Percentiles rank a stretch among this genome's conserved stretches.
Evolutionary conservation across 495 filamentous ascomycete species (phyloP).

Genomic region (Penicillium steckii): DNA sequence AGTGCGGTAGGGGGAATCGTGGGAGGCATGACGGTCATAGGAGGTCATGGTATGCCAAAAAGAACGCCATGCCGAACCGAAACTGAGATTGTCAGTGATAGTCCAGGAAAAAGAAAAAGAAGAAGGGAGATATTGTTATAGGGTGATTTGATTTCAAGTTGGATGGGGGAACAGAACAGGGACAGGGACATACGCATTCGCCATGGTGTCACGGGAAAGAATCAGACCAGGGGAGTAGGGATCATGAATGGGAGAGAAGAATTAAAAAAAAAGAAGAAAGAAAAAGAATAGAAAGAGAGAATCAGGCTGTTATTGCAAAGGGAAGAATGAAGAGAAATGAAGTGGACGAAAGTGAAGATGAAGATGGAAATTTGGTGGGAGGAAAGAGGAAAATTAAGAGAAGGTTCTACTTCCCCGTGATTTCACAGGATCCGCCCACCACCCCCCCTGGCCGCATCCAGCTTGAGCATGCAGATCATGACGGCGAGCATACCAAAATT

Average conservation of each 20-base stretch:
- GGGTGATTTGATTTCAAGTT: background rate
- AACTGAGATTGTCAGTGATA: slow-evolving; percentile 32
- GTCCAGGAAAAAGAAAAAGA: background rate
- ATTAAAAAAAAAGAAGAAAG: slow-evolving; percentile 1
- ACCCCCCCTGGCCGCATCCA: slow-evolving; percentile 27
- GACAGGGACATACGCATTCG: slow-evolving; percentile 24
- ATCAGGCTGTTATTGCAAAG: too few relatives aligned
- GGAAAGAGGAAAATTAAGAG: slow-evolving; percentile 13
- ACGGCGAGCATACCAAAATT: slow-evolving; percentile 14
- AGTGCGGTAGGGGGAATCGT: slow-evolving; percentile 83
- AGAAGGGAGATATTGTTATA: background rate
- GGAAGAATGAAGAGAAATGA: too few relatives aligned
- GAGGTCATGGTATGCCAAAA: slow-evolving; percentile 98
- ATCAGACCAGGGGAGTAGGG: background rate
- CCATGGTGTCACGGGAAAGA: slow-evolving; percentile 18
- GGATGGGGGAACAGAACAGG: background rate
- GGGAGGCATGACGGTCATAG: slow-evolving; percentile 72
- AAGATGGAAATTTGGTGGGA: slow-evolving; percentile 9
- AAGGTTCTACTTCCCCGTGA: slow-evolving; percentile 13
- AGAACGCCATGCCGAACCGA: slow-evolving; percentile 66
- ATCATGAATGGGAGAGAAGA: background rate
- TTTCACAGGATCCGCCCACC: slow-evolving; percentile 5
- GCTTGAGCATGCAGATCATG: slow-evolving; percentile 30
- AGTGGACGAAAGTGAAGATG: background rate
- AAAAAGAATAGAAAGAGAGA: background rate